A percentile compares a stretch with the other conserved stretches of the same genome.
Conservation (phyloP, 345 rosid species). For the Eucalyptus microcorys region DNA sequence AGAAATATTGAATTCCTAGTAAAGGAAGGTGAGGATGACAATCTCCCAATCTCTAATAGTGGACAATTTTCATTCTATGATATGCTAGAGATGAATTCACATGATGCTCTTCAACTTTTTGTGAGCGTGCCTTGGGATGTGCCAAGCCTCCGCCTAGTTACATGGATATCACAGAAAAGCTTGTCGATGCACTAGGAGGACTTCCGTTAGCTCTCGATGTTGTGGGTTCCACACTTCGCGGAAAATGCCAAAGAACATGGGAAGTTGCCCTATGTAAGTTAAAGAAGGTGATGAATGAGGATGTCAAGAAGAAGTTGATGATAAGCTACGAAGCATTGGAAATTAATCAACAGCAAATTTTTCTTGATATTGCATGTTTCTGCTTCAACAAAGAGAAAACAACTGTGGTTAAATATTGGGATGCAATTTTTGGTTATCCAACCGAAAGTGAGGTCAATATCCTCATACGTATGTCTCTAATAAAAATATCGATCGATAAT, state of each 20-base stretch:
- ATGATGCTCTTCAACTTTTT: neutral
- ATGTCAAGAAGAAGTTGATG: neutral
- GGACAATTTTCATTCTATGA: neutral
- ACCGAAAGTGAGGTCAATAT: accelerated
- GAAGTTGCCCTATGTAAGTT: accelerated
- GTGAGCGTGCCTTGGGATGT: neutral
- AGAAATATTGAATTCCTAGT: neutral
- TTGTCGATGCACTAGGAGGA: neutral
- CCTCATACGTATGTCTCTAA: too few relatives aligned
- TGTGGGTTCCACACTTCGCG: neutral
- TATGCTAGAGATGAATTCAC: accelerated
- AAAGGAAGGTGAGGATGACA: neutral
- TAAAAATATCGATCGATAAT: accelerated
- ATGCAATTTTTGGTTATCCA: accelerated
- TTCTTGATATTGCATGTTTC: neutral
- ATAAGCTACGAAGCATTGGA: neutral
- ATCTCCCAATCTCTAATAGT: accelerated
- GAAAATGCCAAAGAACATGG: neutral
- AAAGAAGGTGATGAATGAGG: neutral
- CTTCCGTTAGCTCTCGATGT: neutral
- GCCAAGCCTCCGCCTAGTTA: neutral
- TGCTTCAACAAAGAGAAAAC: neutral
- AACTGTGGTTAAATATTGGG: too few relatives aligned
- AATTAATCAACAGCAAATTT: accelerated
- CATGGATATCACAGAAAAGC: accelerated